Conservation (phyloP, 176 grass and related monocot genomes). For the Tillandsia fasciculata region DNA sequence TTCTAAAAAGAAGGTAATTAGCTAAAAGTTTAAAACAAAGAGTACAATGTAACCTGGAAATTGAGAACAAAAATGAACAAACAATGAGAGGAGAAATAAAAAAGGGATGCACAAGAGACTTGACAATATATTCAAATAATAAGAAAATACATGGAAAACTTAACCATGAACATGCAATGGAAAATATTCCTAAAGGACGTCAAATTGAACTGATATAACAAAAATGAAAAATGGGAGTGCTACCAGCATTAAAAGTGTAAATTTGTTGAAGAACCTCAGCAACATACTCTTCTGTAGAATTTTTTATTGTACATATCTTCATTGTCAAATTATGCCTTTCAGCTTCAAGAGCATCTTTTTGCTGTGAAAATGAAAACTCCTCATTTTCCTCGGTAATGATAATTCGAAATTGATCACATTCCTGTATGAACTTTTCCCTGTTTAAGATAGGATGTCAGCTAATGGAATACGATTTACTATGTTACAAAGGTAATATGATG, state of each 20-base stretch:
- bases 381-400: conserved; percentile 29
- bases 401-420: conserved; percentile 52
- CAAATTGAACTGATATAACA: conserved; percentile 2
- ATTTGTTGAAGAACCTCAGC: conserved; percentile 70
- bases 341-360: conserved; percentile 52
- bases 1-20: no score
- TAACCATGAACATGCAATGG: background rate
- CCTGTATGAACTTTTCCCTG: conserved; percentile 59
- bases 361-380: conserved; percentile 36
- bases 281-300: conserved; percentile 65
- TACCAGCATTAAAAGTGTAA: conserved; percentile 52
- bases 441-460: conserved; percentile 15
- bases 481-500: background rate
- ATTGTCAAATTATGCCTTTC: conserved; percentile 38
- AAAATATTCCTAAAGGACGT: conserved; percentile 1
- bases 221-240: conserved; percentile 3
- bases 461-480: background rate
- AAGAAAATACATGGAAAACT: background rate
- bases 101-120: no score
- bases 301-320: conserved; percentile 53
- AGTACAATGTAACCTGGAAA: no score
- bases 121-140: no score
- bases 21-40: no score
- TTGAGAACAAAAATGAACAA: no score
- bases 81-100: no score